Base-by-base conservation (phyloP, 2,329 filamentous ascomycete genomes). In the Aspergillus sp. region DNA sequence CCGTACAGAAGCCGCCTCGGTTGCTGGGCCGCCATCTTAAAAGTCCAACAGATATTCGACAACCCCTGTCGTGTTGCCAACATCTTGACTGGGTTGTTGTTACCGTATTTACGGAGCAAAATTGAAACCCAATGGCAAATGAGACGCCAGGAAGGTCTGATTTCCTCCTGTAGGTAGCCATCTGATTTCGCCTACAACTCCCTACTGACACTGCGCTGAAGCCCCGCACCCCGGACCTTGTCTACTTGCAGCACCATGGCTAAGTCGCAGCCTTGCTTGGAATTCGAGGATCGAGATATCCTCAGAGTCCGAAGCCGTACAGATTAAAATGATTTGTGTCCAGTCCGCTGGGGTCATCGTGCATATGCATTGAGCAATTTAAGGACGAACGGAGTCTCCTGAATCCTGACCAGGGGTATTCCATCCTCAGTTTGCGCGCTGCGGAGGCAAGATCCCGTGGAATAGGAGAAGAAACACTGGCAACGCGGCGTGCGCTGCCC, bases 181-280 rank as follows among this genome's bases (percentile, higher is more conserved):
- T 55, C 27, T 21, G 12, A 48, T 58, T 19, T 37, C 33, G 44
- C 25, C 40, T 46, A 49, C 43, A 46, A 4, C 33, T 15, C 6
- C 35, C 35, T 31, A 1, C 27, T 31, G 27, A 31, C 27, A 31
- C 9, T 37, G 33, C 14, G 12, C 11, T 9, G 11, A 37, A 37
- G 12, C 27, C 49, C 56, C 21, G 52, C 37, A 60, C 58, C 62
- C 62, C 53, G 44, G 62, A 64, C 62, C 62, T 57, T 64, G 61
- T 61, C 53, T 49, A 61, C 55, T 58, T 57, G 58, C 60, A 61
- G 56, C 27, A 52, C 58, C 56, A 58, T 55, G 44, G 57, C 58
- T 46, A 55, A 63, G 58, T 53, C 54, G 61, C 57, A 56, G 53
- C 52, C 41, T 52, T 53, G 43, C 27, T 43, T 12, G 35, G n/a